Evolutionary conservation across 345 rosid genomes (phyloP).

Genomic region (Citrus reticulata): DNA sequence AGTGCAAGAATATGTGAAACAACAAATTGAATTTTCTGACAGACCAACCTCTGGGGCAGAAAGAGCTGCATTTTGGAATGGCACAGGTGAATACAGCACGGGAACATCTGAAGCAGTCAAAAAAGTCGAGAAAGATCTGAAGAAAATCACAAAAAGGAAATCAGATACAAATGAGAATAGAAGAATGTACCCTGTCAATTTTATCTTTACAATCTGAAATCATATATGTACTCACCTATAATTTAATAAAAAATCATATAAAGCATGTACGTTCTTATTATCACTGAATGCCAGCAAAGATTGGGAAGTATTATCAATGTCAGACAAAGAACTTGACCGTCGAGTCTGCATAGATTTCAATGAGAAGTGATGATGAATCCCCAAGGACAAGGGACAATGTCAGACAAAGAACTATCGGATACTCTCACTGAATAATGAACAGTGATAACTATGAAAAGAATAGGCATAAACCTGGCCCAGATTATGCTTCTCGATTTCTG

Average conservation of each 20-base stretch:
- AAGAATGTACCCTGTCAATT: neutral
- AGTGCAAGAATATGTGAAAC: neutral
- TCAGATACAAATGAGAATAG: slow-evolving; percentile 8
- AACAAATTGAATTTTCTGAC: no score
- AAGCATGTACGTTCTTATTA: slow-evolving; percentile 60
- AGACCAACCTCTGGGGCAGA: slow-evolving; percentile 80
- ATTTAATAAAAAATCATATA: slow-evolving; percentile 84
- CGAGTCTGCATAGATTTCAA: slow-evolving; percentile 57
- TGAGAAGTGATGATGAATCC: slow-evolving; percentile 14
- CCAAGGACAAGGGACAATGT: neutral
- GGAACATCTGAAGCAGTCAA: slow-evolving; percentile 75
- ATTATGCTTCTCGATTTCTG: slow-evolving; percentile 89
- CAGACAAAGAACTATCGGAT: neutral
- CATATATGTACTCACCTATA: slow-evolving; percentile 47
- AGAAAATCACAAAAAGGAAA: slow-evolving; percentile 21
- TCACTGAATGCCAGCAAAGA: slow-evolving; percentile 78
- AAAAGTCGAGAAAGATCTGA: slow-evolving; percentile 68
- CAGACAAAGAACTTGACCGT: slow-evolving; percentile 43
- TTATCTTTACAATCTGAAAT: neutral
- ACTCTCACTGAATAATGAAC: neutral
- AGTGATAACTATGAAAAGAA: slow-evolving; percentile 8
- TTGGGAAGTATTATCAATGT: slow-evolving; percentile 77
- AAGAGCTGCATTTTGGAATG: slow-evolving; percentile 75
- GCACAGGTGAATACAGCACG: slow-evolving; percentile 66
- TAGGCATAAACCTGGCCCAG: slow-evolving; percentile 80